Conservation (phyloP, 768 basidiomycete genomes). For the Rhizopogon vinicolor region DNA sequence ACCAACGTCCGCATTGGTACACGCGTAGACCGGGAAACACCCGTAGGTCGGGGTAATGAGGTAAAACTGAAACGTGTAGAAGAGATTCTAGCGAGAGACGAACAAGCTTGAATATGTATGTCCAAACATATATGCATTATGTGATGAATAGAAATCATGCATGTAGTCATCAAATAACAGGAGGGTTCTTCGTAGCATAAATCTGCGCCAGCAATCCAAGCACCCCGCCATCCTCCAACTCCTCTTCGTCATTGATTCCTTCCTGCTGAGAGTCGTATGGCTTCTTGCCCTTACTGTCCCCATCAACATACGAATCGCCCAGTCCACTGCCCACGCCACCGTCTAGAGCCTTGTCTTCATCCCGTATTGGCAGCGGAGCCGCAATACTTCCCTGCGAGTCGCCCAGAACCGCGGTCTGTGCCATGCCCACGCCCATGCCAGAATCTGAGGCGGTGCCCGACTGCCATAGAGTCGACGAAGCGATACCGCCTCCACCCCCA, state of each 20-base stretch:
- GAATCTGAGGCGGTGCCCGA: conserved; percentile 43
- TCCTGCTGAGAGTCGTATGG: conserved; percentile 37
- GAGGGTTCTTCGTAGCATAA: conserved; percentile 54
- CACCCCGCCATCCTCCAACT: conserved; percentile 75
- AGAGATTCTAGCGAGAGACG: conserved; percentile 56
- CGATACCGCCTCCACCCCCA: conserved; percentile 41
- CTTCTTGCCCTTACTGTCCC: conserved; percentile 37
- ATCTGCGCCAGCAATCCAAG: conserved; percentile 85
- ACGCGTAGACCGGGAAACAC: conserved; percentile 62
- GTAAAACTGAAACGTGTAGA: conserved; percentile 78
- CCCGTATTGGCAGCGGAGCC: conserved; percentile 23
- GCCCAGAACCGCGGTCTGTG: conserved; percentile 68
- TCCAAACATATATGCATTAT: neutral
- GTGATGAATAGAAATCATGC: neutral
- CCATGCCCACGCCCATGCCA: conserved; percentile 39
- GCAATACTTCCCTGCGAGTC: conserved; percentile 64
- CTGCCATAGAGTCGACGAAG: conserved; percentile 43
- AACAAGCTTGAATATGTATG: conserved; percentile 3
- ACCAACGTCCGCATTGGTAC: conserved; percentile 97
- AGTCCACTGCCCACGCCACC: conserved; percentile 59
- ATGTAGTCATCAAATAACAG: conserved; percentile 33
- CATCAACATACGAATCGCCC: conserved; percentile 76
- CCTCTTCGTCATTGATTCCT: conserved; percentile 57
- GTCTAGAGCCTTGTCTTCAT: conserved; percentile 46
- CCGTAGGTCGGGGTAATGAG: conserved; percentile 67